These are phyloP conservation scores for Komagataella pseudopastoris DNA, from an alignment of 805 yeast species.

Conservation along the genomic window DNA sequence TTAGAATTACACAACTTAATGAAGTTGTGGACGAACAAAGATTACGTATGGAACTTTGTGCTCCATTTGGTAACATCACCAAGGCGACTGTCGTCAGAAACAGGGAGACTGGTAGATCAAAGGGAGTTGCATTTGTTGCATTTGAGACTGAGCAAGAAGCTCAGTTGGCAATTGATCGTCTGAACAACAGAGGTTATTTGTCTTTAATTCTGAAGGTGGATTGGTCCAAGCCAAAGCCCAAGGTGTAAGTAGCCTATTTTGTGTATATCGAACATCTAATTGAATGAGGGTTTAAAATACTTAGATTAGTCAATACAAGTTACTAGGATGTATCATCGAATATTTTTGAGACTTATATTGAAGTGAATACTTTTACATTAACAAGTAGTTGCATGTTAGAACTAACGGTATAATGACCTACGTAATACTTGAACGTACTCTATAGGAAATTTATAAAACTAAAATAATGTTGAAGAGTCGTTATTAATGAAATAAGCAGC, in stretches of 20 bases:
- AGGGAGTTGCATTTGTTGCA: slow-evolving; percentile 92
- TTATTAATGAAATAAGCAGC: not conserved
- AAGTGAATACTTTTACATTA: no score
- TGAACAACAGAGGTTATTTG: slow-evolving; percentile 89
- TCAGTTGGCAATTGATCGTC: slow-evolving; percentile 56
- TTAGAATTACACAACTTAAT: slow-evolving; percentile 86
- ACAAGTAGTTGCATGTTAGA: no score
- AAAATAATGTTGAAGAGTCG: no score
- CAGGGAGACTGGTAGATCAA: slow-evolving; percentile 86
- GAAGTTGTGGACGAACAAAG: slow-evolving; percentile 72
- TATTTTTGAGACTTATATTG: not conserved
- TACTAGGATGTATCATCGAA: not conserved
- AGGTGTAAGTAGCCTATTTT: not conserved
- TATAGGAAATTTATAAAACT: no score
- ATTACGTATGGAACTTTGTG: slow-evolving; percentile 59
- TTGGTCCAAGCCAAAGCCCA: slow-evolving; percentile 35
- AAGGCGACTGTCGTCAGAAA: slow-evolving; percentile 80
- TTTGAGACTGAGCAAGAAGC: slow-evolving; percentile 59
- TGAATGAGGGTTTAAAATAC: not conserved
- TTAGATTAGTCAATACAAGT: not conserved
- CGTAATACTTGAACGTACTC: no score
- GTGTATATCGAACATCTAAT: not conserved
- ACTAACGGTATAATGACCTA: no score
- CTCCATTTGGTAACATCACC: slow-evolving; percentile 49
- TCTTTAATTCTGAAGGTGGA: slow-evolving; percentile 65